Conservation (phyloP, 1,139 yeast genomes). For the Blastobotrys illinoisensis region DNA sequence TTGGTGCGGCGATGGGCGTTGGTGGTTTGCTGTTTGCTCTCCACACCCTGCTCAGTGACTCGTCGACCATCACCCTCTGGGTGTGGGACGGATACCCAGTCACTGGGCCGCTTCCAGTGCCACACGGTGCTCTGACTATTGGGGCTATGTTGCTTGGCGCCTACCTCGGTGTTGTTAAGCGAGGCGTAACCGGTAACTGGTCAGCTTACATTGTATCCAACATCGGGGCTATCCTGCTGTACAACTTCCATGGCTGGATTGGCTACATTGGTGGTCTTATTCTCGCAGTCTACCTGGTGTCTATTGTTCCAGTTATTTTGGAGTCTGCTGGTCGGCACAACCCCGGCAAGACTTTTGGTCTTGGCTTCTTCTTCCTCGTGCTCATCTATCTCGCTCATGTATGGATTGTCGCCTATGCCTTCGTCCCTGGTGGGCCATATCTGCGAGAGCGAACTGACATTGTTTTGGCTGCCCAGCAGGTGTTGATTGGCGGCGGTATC, state of each 20-base stretch:
- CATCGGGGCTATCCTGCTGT: slow-evolving; percentile 46
- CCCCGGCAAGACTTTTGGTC: slow-evolving; percentile 53
- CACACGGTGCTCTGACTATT: slow-evolving; percentile 69
- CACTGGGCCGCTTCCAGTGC: slow-evolving; percentile 82
- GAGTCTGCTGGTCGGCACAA: slow-evolving; percentile 52
- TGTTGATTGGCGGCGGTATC: slow-evolving; percentile 37
- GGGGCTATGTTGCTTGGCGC: slow-evolving; percentile 56
- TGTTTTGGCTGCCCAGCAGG: slow-evolving; percentile 52
- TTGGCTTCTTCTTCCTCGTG: slow-evolving; percentile 49
- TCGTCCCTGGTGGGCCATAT: slow-evolving; percentile 89
- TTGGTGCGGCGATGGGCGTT: slow-evolving; percentile 61
- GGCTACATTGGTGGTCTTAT: slow-evolving; percentile 75
- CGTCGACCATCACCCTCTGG: slow-evolving; percentile 84
- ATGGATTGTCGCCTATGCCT: slow-evolving; percentile 97
- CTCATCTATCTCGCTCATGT: slow-evolving; percentile 72
- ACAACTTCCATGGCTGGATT: slow-evolving; percentile 62
- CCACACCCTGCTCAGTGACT: slow-evolving; percentile 72
- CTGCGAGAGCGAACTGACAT: slow-evolving; percentile 85
- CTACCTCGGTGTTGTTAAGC: slow-evolving; percentile 39
- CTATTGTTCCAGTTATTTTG: slow-evolving; percentile 60
- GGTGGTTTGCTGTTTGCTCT: slow-evolving; percentile 72
- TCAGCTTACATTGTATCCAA: slow-evolving; percentile 38
- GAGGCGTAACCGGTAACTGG: slow-evolving; percentile 23
- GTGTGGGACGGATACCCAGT: slow-evolving; percentile 92
- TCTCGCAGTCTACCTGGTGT: slow-evolving; percentile 57